Percentiles rank a stretch among this genome's conserved stretches.
Evolutionary conservation across 140 eudicot genomes (phyloP).

Genomic region (Senecio squalidus): DNA sequence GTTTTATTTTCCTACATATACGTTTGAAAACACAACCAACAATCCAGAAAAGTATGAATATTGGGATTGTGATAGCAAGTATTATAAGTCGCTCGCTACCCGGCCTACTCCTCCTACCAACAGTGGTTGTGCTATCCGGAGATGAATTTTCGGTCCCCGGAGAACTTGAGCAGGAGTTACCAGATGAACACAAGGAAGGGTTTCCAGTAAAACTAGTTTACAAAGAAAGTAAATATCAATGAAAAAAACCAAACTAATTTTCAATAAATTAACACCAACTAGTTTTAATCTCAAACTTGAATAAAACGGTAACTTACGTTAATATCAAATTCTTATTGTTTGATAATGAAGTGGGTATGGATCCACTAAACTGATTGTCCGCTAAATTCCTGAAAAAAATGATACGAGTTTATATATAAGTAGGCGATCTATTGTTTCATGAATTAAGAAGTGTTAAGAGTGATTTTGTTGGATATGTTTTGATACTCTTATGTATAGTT

Average conservation of each 20-base stretch:
- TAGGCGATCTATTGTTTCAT: too few species aligned
- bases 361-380: slow-evolving; percentile 46
- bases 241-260: neutral
- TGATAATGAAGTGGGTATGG: slow-evolving; percentile 49
- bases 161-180: slow-evolving; percentile 5
- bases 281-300: neutral
- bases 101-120: too few species aligned
- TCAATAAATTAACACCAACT: neutral
- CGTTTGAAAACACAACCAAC: neutral
- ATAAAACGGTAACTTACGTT: slow-evolving; percentile 31
- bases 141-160: too few species aligned
- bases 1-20: neutral
- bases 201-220: slow-evolving; percentile 38
- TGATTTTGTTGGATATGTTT: too few species aligned
- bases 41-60: neutral
- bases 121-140: too few species aligned
- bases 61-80: neutral
- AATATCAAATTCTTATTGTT: slow-evolving; percentile 33
- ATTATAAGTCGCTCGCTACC: neutral
- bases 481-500: too few species aligned
- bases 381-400: slow-evolving; percentile 55
- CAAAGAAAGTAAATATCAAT: too few species aligned
- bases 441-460: too few species aligned
- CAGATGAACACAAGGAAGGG: slow-evolving; percentile 38
- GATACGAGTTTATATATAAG: too few species aligned